Conservation (phyloP, 345 rosid genomes). For the Sisymbrium altissimum region DNA sequence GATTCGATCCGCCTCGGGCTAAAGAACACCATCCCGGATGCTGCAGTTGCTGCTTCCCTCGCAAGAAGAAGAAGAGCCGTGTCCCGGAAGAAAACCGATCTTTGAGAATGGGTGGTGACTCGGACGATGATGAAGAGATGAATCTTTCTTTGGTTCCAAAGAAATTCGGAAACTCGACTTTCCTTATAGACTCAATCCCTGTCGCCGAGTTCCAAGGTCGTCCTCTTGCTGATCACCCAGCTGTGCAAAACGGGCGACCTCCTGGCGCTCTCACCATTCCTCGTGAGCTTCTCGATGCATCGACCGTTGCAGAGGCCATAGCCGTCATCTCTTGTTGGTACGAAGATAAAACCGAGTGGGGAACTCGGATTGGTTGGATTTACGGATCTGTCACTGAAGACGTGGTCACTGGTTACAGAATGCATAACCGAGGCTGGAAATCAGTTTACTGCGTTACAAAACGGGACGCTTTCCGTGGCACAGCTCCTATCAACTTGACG, state of each 20-base stretch:
- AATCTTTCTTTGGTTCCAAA: slow-evolving; percentile 75
- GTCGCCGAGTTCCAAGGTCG: slow-evolving; percentile 96
- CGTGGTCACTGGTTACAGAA: slow-evolving; percentile 95
- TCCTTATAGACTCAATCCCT: slow-evolving; percentile 89
- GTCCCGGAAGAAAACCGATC: slow-evolving; percentile 78
- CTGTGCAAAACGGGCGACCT: slow-evolving; percentile 86
- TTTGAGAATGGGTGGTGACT: slow-evolving; percentile 94
- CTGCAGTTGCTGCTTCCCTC: slow-evolving; percentile 70
- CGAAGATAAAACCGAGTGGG: slow-evolving; percentile 99
- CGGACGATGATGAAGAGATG: slow-evolving; percentile 87
- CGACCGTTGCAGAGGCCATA: slow-evolving; percentile 97
- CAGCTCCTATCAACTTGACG: slow-evolving; percentile 95
- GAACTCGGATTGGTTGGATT: slow-evolving; percentile 89
- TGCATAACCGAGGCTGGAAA: slow-evolving; percentile 99
- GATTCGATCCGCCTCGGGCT: slow-evolving; percentile 87
- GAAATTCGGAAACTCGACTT: slow-evolving; percentile 80
- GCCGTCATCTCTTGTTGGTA: slow-evolving; percentile 99
- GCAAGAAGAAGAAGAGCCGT: slow-evolving; percentile 57
- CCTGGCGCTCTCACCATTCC: slow-evolving; percentile 96
- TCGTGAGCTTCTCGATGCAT: slow-evolving; percentile 91
- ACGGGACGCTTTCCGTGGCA: slow-evolving; percentile 95
- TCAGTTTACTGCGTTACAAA: slow-evolving; percentile 96
- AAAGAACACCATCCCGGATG: slow-evolving; percentile 80
- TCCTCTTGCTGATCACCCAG: slow-evolving; percentile 95
- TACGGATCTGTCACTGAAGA: slow-evolving; percentile 98